Conservation (phyloP, 148 eudicot genomes). For the Hydrangea macrophylla region DNA sequence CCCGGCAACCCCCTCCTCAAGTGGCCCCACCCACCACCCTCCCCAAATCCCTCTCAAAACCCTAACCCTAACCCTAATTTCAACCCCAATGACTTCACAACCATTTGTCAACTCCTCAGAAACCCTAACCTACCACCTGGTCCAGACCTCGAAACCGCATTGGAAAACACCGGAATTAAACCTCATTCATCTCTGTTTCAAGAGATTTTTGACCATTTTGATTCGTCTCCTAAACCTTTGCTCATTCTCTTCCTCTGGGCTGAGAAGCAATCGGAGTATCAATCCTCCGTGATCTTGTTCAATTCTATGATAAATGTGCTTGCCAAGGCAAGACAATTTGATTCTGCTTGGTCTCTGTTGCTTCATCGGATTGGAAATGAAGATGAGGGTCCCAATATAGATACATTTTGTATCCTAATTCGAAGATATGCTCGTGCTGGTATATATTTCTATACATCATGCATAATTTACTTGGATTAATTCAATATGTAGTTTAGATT, state of each 20-base stretch:
- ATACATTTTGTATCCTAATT: constrained; percentile 55
- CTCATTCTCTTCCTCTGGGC: constrained; percentile 60
- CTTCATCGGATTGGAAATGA: constrained; percentile 28
- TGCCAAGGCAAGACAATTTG: constrained; percentile 58
- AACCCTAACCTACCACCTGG: constrained; percentile 30
- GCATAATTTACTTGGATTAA: not conserved
- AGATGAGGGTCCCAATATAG: constrained; percentile 30
- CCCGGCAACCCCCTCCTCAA: constrained; percentile 4
- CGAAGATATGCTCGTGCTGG: constrained; percentile 65
- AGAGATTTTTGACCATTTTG: constrained; percentile 36
- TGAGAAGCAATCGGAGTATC: constrained; percentile 38
- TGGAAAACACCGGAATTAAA: constrained; percentile 30
- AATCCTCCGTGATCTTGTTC: constrained; percentile 29
- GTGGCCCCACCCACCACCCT: constrained; percentile 11
- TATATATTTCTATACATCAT: constrained; percentile 12
- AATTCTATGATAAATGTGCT: constrained; percentile 61
- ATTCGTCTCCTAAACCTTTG: constrained; percentile 49
- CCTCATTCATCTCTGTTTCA: constrained; percentile 32
- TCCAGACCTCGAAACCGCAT: constrained; percentile 39
- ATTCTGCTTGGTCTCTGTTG: constrained; percentile 47
- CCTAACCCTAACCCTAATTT: constrained; percentile 32
- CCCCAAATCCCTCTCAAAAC: constrained; percentile 12
- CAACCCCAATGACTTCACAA: constrained; percentile 25
- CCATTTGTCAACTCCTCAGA: constrained; percentile 36
- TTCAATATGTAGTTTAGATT: too few species aligned